phyloP scores from a whole-genome alignment of 2,329 filamentous ascomycete genomes.

The Neophaeococcomyces aloes region DNA sequence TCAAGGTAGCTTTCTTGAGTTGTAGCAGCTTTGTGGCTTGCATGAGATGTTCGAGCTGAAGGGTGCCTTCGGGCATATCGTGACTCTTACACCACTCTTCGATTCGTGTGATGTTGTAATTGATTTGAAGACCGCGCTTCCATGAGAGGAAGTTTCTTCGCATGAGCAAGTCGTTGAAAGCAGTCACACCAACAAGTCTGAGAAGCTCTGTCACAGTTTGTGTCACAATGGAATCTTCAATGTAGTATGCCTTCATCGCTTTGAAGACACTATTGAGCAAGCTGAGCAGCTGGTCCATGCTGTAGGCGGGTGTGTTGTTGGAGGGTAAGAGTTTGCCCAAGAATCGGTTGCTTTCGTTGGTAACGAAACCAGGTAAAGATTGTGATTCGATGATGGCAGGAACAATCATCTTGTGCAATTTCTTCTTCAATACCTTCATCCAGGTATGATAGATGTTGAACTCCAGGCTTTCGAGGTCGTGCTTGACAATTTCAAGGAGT shows the following conservation, averaged over 20 bases:
- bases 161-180: constrained; percentile 97
- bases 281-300: constrained; percentile 97
- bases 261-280: constrained; percentile 95
- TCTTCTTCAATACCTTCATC: constrained; percentile 99
- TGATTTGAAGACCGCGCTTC: constrained; percentile 98
- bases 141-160: constrained; percentile 95
- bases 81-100: constrained; percentile 99
- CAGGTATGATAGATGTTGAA: constrained; percentile 99
- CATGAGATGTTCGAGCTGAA: constrained; percentile 97
- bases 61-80: constrained; percentile 95
- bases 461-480: constrained; percentile 93
- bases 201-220: constrained; percentile 93
- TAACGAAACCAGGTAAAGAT: constrained; percentile 94
- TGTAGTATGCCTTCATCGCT: constrained; percentile 96
- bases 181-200: constrained; percentile 86
- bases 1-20: constrained; percentile 96
- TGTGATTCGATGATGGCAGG: constrained; percentile 98
- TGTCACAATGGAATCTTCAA: constrained; percentile 90
- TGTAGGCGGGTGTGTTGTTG: constrained; percentile 87
- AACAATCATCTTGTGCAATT: constrained; percentile 98
- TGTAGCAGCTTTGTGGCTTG: constrained; percentile 95
- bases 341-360: constrained; percentile 96
- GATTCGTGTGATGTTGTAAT: constrained; percentile 98
- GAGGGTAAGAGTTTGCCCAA: constrained; percentile 89
- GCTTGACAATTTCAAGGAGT: constrained; percentile 95